Evolutionary conservation across 2,329 filamentous ascomycete genomes (phyloP).

Genomic region (Dactylellina cionopaga): DNA sequence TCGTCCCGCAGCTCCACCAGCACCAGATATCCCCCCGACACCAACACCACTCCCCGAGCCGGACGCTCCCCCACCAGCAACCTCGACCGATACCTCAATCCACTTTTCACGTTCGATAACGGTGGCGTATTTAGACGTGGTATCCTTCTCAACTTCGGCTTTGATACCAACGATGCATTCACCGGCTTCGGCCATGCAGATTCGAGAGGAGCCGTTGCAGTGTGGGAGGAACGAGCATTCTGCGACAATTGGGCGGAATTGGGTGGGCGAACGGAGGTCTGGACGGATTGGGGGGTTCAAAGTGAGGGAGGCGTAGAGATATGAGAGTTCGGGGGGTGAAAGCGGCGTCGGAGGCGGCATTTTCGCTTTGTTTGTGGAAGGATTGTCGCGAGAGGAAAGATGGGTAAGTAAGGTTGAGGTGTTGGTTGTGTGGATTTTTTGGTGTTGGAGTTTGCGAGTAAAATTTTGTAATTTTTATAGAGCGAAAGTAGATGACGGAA

Average conservation of each 20-base stretch:
- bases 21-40: slow-evolving; percentile 52
- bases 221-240: slow-evolving; percentile 90
- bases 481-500: too few species aligned
- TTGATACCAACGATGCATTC: slow-evolving; percentile 97
- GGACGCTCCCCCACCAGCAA: slow-evolving; percentile 92
- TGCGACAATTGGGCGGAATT: slow-evolving; percentile 89
- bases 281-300: slow-evolving; percentile 86
- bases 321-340: slow-evolving; percentile 94
- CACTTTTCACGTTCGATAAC: slow-evolving; percentile 68
- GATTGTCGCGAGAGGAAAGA: slow-evolving; percentile 7
- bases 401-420: neutral
- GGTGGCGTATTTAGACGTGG: slow-evolving; percentile 59
- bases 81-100: slow-evolving; percentile 91
- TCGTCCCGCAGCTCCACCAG: slow-evolving; percentile 51
- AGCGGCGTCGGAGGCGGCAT: slow-evolving; percentile 78
- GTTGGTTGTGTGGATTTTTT: slow-evolving; percentile 12
- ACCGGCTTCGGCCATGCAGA: slow-evolving; percentile 93
- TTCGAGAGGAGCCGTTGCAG: slow-evolving; percentile 89
- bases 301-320: slow-evolving; percentile 86
- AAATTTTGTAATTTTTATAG: too few species aligned
- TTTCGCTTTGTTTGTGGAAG: neutral
- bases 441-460: slow-evolving; percentile 12
- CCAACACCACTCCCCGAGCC: slow-evolving; percentile 57
- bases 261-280: slow-evolving; percentile 80
- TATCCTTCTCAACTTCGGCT: slow-evolving; percentile 83